Conservation (phyloP, 139 green algal genomes). For the Microglena sp. region DNA sequence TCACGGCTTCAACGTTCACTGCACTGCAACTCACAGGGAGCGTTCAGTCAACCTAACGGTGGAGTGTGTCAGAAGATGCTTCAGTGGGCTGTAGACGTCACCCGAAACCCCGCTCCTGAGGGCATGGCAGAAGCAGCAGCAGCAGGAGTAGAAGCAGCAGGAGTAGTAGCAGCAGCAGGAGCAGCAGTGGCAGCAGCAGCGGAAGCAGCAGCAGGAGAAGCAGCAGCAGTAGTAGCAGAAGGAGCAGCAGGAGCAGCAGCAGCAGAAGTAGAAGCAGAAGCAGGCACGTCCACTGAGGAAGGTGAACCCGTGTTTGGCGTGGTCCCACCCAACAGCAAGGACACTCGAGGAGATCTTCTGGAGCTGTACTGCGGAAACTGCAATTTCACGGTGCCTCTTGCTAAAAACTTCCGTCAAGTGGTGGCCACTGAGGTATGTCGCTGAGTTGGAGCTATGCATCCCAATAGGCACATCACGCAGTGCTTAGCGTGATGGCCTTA, state of each 20-base stretch:
- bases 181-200: slow-evolving; percentile 7
- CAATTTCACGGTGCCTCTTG: slow-evolving; percentile 85
- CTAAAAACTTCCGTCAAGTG: slow-evolving; percentile 70
- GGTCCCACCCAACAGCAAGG: not conserved
- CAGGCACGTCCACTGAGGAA: not conserved
- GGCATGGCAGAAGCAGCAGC: no score
- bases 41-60: slow-evolving; percentile 87
- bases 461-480: no score
- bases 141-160: no score
- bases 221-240: no score
- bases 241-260: no score
- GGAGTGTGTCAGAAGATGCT: slow-evolving; percentile 80
- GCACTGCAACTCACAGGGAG: no score
- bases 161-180: not conserved
- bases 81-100: slow-evolving; percentile 61
- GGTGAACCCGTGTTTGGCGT: not conserved
- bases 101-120: no score
- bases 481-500: no score
- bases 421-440: slow-evolving; percentile 81
- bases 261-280: no score
- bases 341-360: slow-evolving; percentile 25
- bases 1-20: no score
- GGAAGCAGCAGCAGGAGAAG: no score
- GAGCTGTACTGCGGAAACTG: slow-evolving; percentile 94
- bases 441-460: no score